Percentiles rank a stretch among this genome's conserved stretches.
Conservation (phyloP, 2,329 filamentous ascomycete genomes). For the Fusarium piperis region DNA sequence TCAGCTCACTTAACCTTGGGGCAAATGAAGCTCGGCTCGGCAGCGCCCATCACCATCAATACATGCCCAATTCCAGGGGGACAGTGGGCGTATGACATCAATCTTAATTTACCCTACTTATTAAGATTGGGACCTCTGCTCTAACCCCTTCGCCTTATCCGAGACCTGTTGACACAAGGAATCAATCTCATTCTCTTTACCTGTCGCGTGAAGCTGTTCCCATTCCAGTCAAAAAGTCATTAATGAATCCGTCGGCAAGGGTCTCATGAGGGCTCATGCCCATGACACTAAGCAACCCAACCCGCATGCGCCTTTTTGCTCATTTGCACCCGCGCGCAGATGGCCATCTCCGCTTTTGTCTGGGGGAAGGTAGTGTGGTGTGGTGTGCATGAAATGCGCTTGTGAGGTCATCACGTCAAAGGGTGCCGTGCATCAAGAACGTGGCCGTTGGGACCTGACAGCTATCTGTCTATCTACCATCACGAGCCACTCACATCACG, state of each 20-base stretch:
- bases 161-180: not conserved
- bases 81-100: slow-evolving; percentile 42
- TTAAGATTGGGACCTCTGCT: slow-evolving; percentile 7
- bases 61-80: slow-evolving; percentile 12
- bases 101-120: slow-evolving; percentile 37
- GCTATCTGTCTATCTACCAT: not conserved
- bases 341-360: not conserved
- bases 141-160: not conserved
- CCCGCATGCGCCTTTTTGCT: not conserved
- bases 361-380: not conserved
- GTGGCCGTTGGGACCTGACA: not conserved
- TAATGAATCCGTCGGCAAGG: not conserved
- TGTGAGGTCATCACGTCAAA: not conserved
- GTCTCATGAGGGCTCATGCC: not conserved
- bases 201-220: not conserved
- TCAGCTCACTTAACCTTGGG: not conserved
- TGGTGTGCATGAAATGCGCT: not conserved
- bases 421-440: not conserved
- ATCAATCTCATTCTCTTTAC: not conserved
- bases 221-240: not conserved
- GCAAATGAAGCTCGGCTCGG: slow-evolving; percentile 31
- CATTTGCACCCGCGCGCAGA: not conserved
- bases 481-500: not conserved
- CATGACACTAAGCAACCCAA: not conserved
- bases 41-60: slow-evolving; percentile 36